Evolutionary conservation across 2,329 filamentous ascomycete species (phyloP).

Genomic region (Celoporthe dispersa): DNA sequence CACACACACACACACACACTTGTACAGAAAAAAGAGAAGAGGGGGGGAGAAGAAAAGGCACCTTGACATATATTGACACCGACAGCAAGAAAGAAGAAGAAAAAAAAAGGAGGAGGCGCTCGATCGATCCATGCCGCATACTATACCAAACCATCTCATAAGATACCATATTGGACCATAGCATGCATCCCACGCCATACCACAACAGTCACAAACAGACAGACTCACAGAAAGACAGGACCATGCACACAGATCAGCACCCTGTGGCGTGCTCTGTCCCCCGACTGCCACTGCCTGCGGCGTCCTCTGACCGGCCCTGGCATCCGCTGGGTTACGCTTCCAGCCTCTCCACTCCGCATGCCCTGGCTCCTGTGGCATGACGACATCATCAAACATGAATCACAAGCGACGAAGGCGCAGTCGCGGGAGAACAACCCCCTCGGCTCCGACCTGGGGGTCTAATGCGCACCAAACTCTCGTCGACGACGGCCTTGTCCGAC

Average conservation of each 20-base stretch:
- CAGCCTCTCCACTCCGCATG: constrained; percentile 6
- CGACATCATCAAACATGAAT: constrained; percentile 9
- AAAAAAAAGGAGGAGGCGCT: not conserved
- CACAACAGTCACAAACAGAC: not conserved
- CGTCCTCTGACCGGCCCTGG: not conserved
- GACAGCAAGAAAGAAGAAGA: too few relatives aligned
- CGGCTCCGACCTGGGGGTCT: not conserved
- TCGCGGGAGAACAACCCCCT: constrained; percentile 7
- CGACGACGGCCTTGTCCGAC: not conserved
- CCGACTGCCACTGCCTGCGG: not conserved
- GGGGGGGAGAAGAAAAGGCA: not conserved
- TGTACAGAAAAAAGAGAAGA: not conserved
- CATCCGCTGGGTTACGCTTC: not conserved
- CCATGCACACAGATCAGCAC: not conserved
- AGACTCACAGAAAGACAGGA: not conserved
- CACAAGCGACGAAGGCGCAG: constrained; percentile 12
- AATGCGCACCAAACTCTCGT: not conserved
- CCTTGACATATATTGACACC: not conserved
- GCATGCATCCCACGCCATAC: not conserved
- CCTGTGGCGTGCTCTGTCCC: not conserved
- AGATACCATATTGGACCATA: not conserved
- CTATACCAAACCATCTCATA: not conserved
- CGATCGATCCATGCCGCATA: not conserved
- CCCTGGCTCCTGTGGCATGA: not conserved
- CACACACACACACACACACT: not conserved